Percentiles rank a stretch among this genome's conserved stretches.
phyloP scores from a whole-genome alignment of 1,284 basidiomycete genomes.

The Violaceomyces palustris region DNA sequence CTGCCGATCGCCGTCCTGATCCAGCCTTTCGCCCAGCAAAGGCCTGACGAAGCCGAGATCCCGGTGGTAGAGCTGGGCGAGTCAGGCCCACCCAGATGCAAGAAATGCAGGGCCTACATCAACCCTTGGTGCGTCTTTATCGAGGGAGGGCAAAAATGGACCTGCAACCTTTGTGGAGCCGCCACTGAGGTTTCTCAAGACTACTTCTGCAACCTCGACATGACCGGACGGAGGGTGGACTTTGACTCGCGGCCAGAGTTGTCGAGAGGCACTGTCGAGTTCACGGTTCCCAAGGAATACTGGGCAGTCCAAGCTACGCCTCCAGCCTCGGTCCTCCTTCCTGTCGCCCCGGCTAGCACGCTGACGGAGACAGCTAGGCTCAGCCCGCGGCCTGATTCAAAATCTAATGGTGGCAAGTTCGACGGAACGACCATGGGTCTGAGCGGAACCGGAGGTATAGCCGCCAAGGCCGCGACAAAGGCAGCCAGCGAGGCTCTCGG shows the following conservation, averaged over 20 bases:
- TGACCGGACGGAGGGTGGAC: slow-evolving; percentile 75
- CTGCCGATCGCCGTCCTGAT: slow-evolving; percentile 75
- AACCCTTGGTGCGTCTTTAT: slow-evolving; percentile 90
- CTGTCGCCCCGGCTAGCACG: slow-evolving; percentile 40
- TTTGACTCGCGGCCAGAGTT: slow-evolving; percentile 79
- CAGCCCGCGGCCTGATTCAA: slow-evolving; percentile 22
- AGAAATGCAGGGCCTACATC: slow-evolving; percentile 80
- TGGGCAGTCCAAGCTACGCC: slow-evolving; percentile 64
- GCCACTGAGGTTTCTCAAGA: slow-evolving; percentile 66
- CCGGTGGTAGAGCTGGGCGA: slow-evolving; percentile 67
- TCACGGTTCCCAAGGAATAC: slow-evolving; percentile 77
- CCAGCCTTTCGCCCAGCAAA: slow-evolving; percentile 82
- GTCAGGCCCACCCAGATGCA: slow-evolving; percentile 78
- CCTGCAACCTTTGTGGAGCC: slow-evolving; percentile 83
- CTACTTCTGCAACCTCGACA: slow-evolving; percentile 82
- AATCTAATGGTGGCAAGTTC: slow-evolving; percentile 16
- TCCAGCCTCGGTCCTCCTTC: slow-evolving; percentile 31
- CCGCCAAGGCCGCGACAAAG: slow-evolving; percentile 46
- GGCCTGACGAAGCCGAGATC: slow-evolving; percentile 61
- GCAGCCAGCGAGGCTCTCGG: slow-evolving; percentile 45
- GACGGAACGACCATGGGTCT: slow-evolving; percentile 44
- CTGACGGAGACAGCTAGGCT: slow-evolving; percentile 39
- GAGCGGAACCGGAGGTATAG: slow-evolving; percentile 36
- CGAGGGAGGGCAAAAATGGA: slow-evolving; percentile 80
- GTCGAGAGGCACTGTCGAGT: slow-evolving; percentile 86